Percentiles rank a stretch among this genome's conserved stretches.
Evolutionary conservation across 2,329 filamentous ascomycete genomes (phyloP).

Genomic region (Talaromyces sp.): DNA sequence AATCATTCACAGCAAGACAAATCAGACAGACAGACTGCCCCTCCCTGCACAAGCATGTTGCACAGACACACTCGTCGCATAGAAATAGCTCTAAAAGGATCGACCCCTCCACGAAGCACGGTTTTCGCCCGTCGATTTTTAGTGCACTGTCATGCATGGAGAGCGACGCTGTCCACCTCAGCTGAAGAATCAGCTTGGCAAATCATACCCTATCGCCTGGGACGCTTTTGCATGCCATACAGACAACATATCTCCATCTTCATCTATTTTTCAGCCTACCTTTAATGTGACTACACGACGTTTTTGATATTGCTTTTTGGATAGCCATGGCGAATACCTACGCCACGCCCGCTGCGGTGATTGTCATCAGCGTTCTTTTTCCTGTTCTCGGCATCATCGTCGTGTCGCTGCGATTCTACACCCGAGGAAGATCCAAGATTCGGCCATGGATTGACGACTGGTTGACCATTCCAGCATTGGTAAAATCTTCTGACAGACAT

Average conservation of each 20-base stretch:
- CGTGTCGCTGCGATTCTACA: constrained; percentile 3
- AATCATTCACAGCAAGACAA: neutral
- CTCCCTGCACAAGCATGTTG: neutral
- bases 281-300: neutral
- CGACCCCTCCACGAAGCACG: neutral
- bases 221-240: neutral
- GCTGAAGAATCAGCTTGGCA: neutral
- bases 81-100: neutral
- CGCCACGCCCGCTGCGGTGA: neutral
- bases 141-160: neutral
- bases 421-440: neutral
- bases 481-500: neutral
- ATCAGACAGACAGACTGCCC: neutral
- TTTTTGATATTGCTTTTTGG: neutral
- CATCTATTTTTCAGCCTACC: neutral
- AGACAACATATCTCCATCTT: neutral
- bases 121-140: neutral
- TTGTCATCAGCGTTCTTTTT: neutral
- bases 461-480: constrained; percentile 1
- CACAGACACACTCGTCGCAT: neutral
- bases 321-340: neutral
- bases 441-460: constrained; percentile 5
- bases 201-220: neutral
- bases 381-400: neutral
- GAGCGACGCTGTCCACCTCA: neutral